Evolutionary conservation across 2,329 filamentous ascomycete genomes (phyloP).

Genomic region (Aspergillus awamori): DNA sequence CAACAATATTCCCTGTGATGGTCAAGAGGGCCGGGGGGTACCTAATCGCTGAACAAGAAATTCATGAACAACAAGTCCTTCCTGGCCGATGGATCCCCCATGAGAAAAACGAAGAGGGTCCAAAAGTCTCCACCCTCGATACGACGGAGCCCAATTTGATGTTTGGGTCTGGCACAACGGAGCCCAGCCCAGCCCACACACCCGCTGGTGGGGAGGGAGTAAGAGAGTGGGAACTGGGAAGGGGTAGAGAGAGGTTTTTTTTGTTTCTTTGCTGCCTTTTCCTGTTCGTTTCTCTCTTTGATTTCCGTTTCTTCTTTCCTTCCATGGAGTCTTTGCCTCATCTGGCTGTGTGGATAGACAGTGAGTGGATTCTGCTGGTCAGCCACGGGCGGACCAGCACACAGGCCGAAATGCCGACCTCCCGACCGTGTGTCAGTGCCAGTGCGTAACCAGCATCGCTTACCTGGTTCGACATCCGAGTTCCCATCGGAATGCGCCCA

Average conservation of each 20-base stretch:
- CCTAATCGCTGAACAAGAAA: neutral
- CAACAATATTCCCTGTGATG: neutral
- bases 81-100: neutral
- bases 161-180: neutral
- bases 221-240: no score
- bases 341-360: neutral
- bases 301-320: neutral
- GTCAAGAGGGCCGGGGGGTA: neutral
- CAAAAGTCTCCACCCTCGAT: conserved; percentile 1
- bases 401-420: conserved; percentile 27
- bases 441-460: neutral
- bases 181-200: neutral
- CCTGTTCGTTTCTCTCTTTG: neutral
- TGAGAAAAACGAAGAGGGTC: conserved; percentile 5
- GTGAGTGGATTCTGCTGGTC: neutral
- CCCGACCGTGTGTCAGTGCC: conserved; percentile 10
- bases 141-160: conserved; percentile 2
- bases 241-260: neutral
- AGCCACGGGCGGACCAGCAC: neutral
- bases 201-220: no score
- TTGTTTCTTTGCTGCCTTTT: neutral
- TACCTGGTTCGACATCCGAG: neutral
- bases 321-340: neutral
- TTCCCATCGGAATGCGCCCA: neutral
- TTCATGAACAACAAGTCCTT: neutral